Percentiles rank a stretch among this genome's conserved stretches.
phyloP scores from a whole-genome alignment of 2,329 filamentous ascomycete genomes.

The Fusarium cyanostomum region DNA sequence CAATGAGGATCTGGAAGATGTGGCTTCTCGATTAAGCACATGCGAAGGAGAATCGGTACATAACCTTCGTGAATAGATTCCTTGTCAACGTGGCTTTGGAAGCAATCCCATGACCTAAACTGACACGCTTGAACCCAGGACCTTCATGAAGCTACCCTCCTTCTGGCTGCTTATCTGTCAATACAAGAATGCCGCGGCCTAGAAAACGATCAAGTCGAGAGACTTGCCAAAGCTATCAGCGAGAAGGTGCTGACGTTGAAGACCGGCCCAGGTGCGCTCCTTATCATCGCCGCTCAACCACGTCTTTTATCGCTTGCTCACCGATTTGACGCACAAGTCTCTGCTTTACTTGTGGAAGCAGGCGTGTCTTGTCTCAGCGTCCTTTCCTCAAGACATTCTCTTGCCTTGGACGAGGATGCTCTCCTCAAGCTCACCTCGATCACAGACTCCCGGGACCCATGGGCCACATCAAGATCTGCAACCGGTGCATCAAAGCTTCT shows the following conservation, averaged over 20 bases:
- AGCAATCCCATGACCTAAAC: not conserved
- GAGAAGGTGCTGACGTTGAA: constrained; percentile 1
- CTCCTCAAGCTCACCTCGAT: constrained; percentile 48
- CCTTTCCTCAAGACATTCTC: constrained; percentile 27
- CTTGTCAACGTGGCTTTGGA: not conserved
- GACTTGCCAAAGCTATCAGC: not conserved
- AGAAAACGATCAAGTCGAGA: not conserved
- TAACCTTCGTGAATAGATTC: not conserved
- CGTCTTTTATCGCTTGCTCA: not conserved
- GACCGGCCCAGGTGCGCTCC: constrained; percentile 1
- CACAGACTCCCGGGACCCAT: constrained; percentile 47
- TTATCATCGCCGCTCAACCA: not conserved
- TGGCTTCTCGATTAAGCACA: not conserved
- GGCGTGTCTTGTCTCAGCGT: constrained; percentile 43
- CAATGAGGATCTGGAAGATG: not conserved
- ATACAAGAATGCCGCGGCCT: not conserved
- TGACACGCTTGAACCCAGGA: constrained; percentile 16
- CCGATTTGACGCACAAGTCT: not conserved
- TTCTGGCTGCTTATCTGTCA: constrained; percentile 1
- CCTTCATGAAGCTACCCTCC: constrained; percentile 7
- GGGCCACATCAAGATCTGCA: constrained; percentile 50
- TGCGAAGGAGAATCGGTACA: not conserved
- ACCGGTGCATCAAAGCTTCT: constrained; percentile 48
- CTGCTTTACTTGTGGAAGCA: constrained; percentile 35
- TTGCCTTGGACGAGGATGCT: constrained; percentile 20